Base-by-base conservation (phyloP, 805 yeast species). In the Ogataea minuta region DNA sequence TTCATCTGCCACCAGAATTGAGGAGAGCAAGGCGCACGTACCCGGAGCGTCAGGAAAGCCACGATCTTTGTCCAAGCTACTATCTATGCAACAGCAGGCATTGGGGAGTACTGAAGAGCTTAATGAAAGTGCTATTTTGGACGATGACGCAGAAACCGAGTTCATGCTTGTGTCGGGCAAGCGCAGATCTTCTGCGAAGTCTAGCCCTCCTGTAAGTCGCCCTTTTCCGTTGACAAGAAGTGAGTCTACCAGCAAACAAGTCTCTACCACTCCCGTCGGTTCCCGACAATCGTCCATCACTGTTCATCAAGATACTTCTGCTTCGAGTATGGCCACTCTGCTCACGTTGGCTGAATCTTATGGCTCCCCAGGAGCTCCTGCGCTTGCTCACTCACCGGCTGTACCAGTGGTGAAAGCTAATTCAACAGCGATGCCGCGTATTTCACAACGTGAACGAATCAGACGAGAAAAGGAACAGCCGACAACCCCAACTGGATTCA, bases 401-500 rank as follows among this genome's bases (percentile, higher is more conserved):
- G 13, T 46, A 13, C 47, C 51, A 20, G 33, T 41, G 8, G 37
- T 44, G 6, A 68, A 62, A 27, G 53, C 62, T 3, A 62, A 60
- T 37, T 52, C 70, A 14, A 62, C 63, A 2, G 65, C 72, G 0
- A 58, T 64, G 14, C 54, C 61, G 23, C 72, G 73, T 44, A 50
- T 76, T 11, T 79, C 86, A 1, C 86, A 81, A 46, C 77, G 77
- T 50, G 84, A 79, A 46, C 58, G 85, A 28, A 76, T 72, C 53
- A 69, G 64, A 42, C 48, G 61, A 36, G 54, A 50, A 24, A 44
- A 43, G 17, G 41, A 30, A 9, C 29, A 21, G 10, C 34, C 41
- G 6, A 28, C 34, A 31, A 23, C 28, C 20, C 16, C 28, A 10
- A 10, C 33, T 4, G 29, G 28, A 9, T 13, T 38, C 23, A 31